Evolutionary conservation across 2,329 filamentous ascomycete species (phyloP), one percentile per base, ranked within the genome.

Genomic region (Ophiostoma sp.): DNA sequence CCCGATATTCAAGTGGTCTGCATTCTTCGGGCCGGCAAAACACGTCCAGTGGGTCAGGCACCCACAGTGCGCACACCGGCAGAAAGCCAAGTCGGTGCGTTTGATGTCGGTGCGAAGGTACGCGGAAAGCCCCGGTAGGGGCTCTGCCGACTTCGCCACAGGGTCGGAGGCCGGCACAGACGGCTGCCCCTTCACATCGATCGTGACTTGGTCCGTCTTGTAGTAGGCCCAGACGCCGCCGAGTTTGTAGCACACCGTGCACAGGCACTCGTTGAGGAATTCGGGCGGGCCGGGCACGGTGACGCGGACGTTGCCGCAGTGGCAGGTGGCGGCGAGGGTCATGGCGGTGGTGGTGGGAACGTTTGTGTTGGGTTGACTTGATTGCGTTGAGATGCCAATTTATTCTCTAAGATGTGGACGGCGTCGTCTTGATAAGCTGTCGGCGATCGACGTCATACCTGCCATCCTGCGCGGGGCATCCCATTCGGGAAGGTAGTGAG

Each of bases 151-250:
- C 33, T 39, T 8, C 22, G 69, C 71, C 12, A 73, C 45, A 12
- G 73, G 42, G 36, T 69, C 48, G 4, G 75, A 73, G 12, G 70
- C 64, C 4, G 50, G 15, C n/a, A 55, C 39, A 4, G 55, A n/a
- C 5, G 48, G 45, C 36, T 50, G 57, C 17, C 50, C 52, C 15
- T 19, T 8, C 12, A 69, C 45, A 6, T 55, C 42, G 19, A 73
- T 59, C 6, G 7, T 19, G 48, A 74, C 69, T 1, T 25, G 6
- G 22, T 25, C 17, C 19, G 50, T 59, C 15, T n/a, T 15, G 63
- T 76, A 78, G 69, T 78, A 78, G 22, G 69, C 76, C 77, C 74
- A 77, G 3, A 76, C n/a, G 28, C 70, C 75, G 64, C 76, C 77
- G 61, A 77, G 76, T 72, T 75, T 76, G 69, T 75, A 78, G 74